Percentiles rank a stretch among this genome's conserved stretches.
These are phyloP conservation scores for Pseudopyrenochaeta lycopersici DNA, from an alignment of 2,329 filamentous ascomycete genomes.

Conservation along the genomic window DNA sequence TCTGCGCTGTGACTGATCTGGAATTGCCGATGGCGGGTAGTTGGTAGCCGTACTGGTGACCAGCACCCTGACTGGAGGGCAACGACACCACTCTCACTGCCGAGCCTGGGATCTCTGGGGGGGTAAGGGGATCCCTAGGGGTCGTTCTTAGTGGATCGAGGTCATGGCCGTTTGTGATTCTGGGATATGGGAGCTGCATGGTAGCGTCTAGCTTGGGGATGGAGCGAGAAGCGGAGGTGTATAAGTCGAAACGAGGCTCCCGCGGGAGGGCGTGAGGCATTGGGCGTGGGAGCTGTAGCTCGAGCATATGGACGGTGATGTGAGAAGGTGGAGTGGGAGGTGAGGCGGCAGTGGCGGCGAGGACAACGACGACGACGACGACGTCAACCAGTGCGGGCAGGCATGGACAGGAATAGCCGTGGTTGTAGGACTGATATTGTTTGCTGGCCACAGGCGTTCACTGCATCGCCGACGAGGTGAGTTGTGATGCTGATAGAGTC, in stretches of 20 bases:
- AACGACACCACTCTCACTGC: conserved; percentile 44
- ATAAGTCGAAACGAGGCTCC: conserved; percentile 46
- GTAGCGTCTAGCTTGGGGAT: conserved; percentile 38
- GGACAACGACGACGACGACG: conserved; percentile 7
- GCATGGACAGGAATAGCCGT: conserved; percentile 19
- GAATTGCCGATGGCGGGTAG: conserved; percentile 48
- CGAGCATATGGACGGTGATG: conserved; percentile 47
- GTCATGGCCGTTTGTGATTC: conserved; percentile 32
- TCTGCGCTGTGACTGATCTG: conserved; percentile 33
- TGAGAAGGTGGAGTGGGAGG: conserved; percentile 8
- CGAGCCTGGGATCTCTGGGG: conserved; percentile 43
- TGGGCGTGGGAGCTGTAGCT: conserved; percentile 51
- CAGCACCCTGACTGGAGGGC: conserved; percentile 34
- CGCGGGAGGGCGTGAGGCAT: conserved; percentile 52
- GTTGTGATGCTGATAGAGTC: conserved; percentile 15
- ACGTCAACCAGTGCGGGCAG: conserved; percentile 23
- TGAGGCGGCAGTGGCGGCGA: conserved; percentile 13
- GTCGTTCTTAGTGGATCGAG: conserved; percentile 29
- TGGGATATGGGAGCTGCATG: conserved; percentile 47
- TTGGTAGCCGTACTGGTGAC: conserved; percentile 44
- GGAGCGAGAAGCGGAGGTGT: conserved; percentile 31
- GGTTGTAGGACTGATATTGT: conserved; percentile 13
- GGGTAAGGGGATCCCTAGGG: conserved; percentile 42
- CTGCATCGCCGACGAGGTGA: conserved; percentile 27
- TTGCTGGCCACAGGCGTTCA: conserved; percentile 27